These are phyloP conservation scores for Scedosporium aurantiacum DNA, from an alignment of 2,329 filamentous ascomycete species.

Conservation along the genomic window DNA sequence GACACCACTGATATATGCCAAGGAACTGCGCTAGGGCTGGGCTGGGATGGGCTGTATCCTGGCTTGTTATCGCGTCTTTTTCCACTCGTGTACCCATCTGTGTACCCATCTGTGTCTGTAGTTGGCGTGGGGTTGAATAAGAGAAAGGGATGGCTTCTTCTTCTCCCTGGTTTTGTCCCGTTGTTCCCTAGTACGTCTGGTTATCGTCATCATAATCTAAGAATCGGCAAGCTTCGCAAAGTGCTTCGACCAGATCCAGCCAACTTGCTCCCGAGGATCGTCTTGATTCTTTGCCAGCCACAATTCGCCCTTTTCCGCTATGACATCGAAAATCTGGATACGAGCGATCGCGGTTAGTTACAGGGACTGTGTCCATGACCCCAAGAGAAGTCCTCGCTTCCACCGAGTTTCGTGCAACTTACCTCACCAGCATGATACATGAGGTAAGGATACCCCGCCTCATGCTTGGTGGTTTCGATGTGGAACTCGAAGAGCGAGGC, in stretches of 20 bases:
- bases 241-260: slow-evolving; percentile 99
- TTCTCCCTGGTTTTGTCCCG: background rate
- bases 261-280: slow-evolving; percentile 64
- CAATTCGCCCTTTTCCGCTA: slow-evolving; percentile 91
- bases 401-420: slow-evolving; percentile 15
- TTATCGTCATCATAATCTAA: slow-evolving; percentile 11
- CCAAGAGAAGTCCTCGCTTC: no score
- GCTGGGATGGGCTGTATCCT: no score
- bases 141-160: no score
- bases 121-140: no score
- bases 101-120: no score
- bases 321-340: slow-evolving; percentile 68
- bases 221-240: slow-evolving; percentile 61
- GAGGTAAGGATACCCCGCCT: slow-evolving; percentile 91
- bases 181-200: background rate
- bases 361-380: background rate
- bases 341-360: slow-evolving; percentile 3
- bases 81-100: no score
- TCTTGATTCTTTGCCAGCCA: slow-evolving; percentile 98
- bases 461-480: slow-evolving; percentile 81
- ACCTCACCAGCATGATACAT: slow-evolving; percentile 91
- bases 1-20: no score
- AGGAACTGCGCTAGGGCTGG: no score
- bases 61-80: no score
- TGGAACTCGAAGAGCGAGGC: slow-evolving; percentile 96